Percentiles rank a stretch among this genome's conserved stretches.
These are phyloP conservation scores for Cyphellophora europaea DNA, from an alignment of 2,329 filamentous ascomycete species.

Conservation along the genomic window DNA sequence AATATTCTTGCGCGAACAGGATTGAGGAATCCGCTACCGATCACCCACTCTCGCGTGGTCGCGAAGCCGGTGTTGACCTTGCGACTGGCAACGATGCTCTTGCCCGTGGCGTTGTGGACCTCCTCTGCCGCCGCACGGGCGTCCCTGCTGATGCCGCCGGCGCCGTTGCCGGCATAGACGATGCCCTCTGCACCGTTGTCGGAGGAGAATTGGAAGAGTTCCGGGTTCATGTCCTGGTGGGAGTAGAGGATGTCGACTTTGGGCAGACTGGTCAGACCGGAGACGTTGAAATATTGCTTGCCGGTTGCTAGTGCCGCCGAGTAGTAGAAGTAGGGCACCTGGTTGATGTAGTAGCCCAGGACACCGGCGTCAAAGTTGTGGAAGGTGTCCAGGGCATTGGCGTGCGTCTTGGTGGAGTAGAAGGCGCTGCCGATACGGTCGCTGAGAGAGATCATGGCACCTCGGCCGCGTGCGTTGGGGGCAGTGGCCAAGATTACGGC, in stretches of 20 bases:
- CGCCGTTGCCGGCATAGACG: background rate
- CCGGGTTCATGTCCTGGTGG: constrained; percentile 3
- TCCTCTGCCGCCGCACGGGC: background rate
- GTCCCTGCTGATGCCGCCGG: background rate
- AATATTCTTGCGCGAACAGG: constrained; percentile 1
- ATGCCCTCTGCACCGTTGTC: constrained; percentile 1
- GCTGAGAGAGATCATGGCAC: constrained; percentile 52
- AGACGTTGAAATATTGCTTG: constrained; percentile 20
- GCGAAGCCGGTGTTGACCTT: background rate
- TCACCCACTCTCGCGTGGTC: too few relatives aligned
- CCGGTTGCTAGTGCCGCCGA: constrained; percentile 40
- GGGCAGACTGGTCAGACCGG: background rate
- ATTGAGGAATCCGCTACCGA: constrained; percentile 2
- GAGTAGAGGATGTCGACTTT: constrained; percentile 1
- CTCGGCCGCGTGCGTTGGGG: constrained; percentile 38
- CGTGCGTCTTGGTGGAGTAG: constrained; percentile 53
- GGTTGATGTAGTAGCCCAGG: constrained; percentile 49
- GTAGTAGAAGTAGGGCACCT: constrained; percentile 53
- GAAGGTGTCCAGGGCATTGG: constrained; percentile 56
- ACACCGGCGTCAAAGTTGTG: constrained; percentile 47
- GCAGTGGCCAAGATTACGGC: constrained; percentile 48
- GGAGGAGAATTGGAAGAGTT: constrained; percentile 1
- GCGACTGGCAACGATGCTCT: constrained; percentile 1
- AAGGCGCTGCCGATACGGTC: constrained; percentile 51
- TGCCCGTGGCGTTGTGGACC: constrained; percentile 1